phyloP scores from a whole-genome alignment of 2,329 filamentous ascomycete genomes.

The Aphanoascus verrucosus region DNA sequence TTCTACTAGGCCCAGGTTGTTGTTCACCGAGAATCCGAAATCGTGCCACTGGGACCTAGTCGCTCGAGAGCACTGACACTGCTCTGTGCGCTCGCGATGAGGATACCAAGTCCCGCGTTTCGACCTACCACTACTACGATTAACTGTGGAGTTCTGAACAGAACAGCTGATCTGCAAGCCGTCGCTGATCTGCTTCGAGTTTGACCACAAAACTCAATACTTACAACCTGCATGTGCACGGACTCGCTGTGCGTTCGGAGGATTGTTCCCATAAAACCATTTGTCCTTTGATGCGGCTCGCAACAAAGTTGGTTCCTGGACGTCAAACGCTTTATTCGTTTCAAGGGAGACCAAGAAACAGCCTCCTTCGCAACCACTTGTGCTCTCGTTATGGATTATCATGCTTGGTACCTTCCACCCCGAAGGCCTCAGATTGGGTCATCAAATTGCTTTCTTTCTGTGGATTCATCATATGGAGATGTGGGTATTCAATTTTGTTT shows the following conservation, averaged over 20 bases:
- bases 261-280: neutral
- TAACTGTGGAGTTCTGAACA: too few species aligned
- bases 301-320: slow-evolving; percentile 3
- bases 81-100: too few species aligned
- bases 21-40: slow-evolving; percentile 2
- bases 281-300: neutral
- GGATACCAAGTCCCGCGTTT: too few species aligned
- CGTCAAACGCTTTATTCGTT: neutral
- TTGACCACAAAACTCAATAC: too few species aligned
- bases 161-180: too few species aligned
- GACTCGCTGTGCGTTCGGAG: neutral
- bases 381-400: too few species aligned
- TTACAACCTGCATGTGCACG: neutral
- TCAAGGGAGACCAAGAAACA: neutral
- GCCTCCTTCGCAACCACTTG: neutral
- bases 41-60: too few species aligned
- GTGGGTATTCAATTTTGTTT: neutral
- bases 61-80: too few species aligned
- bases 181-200: neutral
- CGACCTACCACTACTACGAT: too few species aligned
- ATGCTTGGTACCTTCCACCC: neutral
- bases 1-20: neutral
- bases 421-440: neutral
- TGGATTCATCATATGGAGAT: neutral
- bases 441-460: neutral